A percentile compares a stretch with the other conserved stretches of the same genome.
These are phyloP conservation scores for Thinopyrum elongatum DNA, from an alignment of 176 grass and related monocot species.

Conservation along the genomic window DNA sequence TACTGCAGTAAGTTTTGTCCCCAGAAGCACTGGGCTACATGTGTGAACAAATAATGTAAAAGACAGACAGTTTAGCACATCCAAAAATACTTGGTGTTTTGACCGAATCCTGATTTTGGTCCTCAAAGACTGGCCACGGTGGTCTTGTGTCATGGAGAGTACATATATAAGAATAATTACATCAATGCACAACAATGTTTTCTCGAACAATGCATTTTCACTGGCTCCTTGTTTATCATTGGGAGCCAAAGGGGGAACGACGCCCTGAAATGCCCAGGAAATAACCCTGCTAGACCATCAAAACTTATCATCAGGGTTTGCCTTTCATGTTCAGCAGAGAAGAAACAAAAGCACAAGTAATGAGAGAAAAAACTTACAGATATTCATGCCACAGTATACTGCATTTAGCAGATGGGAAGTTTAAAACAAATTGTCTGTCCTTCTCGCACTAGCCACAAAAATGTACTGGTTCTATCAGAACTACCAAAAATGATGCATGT, in stretches of 20 bases:
- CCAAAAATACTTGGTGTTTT: neutral
- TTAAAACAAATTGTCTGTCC: neutral
- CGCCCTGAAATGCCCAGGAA: neutral
- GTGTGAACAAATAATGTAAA: neutral
- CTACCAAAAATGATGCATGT: constrained; percentile 8
- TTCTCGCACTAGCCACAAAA: neutral
- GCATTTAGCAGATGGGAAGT: neutral
- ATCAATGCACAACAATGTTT: neutral
- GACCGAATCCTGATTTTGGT: neutral
- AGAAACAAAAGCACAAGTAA: neutral
- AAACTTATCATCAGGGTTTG: neutral
- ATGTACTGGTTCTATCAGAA: neutral
- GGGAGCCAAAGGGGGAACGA: neutral
- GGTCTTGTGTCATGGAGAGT: neutral
- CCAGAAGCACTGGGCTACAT: neutral
- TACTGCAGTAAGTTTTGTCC: neutral
- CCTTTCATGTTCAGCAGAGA: neutral
- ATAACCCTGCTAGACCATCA: neutral
- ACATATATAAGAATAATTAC: neutral
- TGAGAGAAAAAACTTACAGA: neutral
- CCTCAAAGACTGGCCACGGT: neutral
- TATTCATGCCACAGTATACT: neutral
- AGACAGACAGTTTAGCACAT: neutral
- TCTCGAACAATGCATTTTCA: neutral
- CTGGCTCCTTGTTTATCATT: neutral